Evolutionary conservation across 2,329 filamentous ascomycete genomes (phyloP), one percentile per base, ranked within the genome.

Genomic region (Fusarium sp.): DNA sequence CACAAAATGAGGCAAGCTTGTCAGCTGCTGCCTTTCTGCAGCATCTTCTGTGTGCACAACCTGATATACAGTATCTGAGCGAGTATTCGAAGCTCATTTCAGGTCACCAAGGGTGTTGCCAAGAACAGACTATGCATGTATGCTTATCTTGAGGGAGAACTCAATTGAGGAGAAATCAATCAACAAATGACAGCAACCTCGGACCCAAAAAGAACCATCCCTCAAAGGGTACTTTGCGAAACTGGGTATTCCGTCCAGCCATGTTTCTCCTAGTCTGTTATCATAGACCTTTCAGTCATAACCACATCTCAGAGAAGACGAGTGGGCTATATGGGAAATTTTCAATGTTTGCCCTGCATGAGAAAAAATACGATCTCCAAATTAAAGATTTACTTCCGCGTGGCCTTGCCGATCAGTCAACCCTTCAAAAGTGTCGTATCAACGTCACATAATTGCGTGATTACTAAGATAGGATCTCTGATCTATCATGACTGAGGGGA

Each of bases 401-500:
- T 44, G 33, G 31, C 39, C 22, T 35, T 48, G 52, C 51, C 41
- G 44, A 51, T 57, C 54, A 35, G 54, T 28, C 35, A 61, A 35
- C 22, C 31, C 36, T 17, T 8, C 55, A 55, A 31, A 68, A 58
- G 47, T 38, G 64, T 60, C 45, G 57, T 44, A 59, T 63, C 52
- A 73, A 63, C 45, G 56, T 61, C 58, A 65, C 39, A 49, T 24
- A 44, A 74, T 74, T 75, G 70, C 72, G 44, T 60, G 66, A 75
- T 75, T 75, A 75, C 73, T 75, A 75, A 75, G 54, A 35, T 47
- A 64, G 47, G 58, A 66, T 48, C 31, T 47, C 56, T 65, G 55
- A 63, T 70, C 57, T 49, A 75, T 75, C 73, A 70, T 70, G 66
- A 75, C 55, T 73, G 73, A 75, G 73, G 73, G 73, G 72, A 54